Conservation (phyloP, 768 basidiomycete species). For the Leucocoprinus leucothites region DNA sequence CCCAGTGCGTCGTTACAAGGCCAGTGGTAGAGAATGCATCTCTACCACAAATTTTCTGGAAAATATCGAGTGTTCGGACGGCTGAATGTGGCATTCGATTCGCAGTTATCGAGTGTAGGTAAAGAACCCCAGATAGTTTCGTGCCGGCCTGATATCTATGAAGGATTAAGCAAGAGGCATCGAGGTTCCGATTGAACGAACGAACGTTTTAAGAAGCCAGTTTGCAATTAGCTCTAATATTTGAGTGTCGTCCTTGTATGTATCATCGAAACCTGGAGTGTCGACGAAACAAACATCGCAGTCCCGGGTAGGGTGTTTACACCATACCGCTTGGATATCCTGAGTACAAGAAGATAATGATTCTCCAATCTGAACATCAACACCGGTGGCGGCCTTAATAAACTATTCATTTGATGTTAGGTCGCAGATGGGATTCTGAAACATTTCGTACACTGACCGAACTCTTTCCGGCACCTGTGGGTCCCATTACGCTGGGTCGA, state of each 20-base stretch:
- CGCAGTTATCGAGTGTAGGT: slow-evolving; percentile 11
- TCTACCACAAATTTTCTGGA: slow-evolving; percentile 9
- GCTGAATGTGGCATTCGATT: slow-evolving; percentile 1
- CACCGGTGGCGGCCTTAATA: slow-evolving; percentile 2
- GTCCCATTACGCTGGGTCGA: slow-evolving; percentile 19
- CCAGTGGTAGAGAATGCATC: background rate
- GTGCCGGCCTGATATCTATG: slow-evolving; percentile 6
- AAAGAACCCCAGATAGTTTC: slow-evolving; percentile 10
- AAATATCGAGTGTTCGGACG: slow-evolving; percentile 6
- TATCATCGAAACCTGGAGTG: slow-evolving; percentile 17
- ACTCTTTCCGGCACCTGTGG: slow-evolving; percentile 23
- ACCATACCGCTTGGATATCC: background rate
- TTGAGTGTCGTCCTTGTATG: slow-evolving; percentile 8
- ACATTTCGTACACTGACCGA: slow-evolving; percentile 5
- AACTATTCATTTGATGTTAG: slow-evolving; percentile 5
- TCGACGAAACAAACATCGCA: slow-evolving; percentile 10
- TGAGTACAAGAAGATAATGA: slow-evolving; percentile 10
- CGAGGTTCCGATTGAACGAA: too few relatives aligned
- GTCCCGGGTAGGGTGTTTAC: background rate
- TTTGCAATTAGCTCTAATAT: slow-evolving; percentile 8
- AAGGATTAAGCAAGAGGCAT: too few relatives aligned
- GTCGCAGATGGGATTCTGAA: background rate
- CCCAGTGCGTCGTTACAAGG: slow-evolving; percentile 14
- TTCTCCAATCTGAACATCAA: slow-evolving; percentile 3
- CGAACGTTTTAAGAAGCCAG: slow-evolving; percentile 10